phyloP scores from a whole-genome alignment of 306 rosid species.

The Quercus alba region DNA sequence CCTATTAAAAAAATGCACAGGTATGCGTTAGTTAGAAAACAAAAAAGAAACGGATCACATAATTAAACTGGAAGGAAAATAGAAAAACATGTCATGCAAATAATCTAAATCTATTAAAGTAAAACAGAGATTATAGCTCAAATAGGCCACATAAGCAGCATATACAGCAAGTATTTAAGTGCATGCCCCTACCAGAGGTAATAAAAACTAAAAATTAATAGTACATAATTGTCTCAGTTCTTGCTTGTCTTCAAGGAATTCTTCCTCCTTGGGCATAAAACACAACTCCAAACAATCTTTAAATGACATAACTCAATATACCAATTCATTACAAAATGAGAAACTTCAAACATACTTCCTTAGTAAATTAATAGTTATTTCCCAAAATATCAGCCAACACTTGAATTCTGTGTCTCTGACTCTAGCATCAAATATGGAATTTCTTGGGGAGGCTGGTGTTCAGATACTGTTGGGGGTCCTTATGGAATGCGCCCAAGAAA shows the following conservation, averaged over 20 bases:
- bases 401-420: background rate
- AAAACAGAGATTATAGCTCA: background rate
- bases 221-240: background rate
- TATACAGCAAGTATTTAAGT: background rate
- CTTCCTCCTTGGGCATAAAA: background rate
- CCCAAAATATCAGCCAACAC: background rate
- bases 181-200: background rate
- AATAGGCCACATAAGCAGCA: background rate
- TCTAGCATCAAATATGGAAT: background rate
- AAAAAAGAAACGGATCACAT: background rate
- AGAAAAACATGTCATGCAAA: background rate
- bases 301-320: background rate
- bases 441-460: too few species aligned
- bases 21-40: background rate
- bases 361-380: background rate
- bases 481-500: too few species aligned
- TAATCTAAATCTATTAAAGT: background rate
- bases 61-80: background rate
- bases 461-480: too few species aligned
- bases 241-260: background rate
- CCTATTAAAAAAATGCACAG: slow-evolving; percentile 41
- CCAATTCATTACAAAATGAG: background rate
- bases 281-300: background rate
- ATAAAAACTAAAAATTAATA: background rate
- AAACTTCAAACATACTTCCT: background rate